phyloP scores from a whole-genome alignment of 352 stramenopile species.

The Globisporangium emineosum region DNA sequence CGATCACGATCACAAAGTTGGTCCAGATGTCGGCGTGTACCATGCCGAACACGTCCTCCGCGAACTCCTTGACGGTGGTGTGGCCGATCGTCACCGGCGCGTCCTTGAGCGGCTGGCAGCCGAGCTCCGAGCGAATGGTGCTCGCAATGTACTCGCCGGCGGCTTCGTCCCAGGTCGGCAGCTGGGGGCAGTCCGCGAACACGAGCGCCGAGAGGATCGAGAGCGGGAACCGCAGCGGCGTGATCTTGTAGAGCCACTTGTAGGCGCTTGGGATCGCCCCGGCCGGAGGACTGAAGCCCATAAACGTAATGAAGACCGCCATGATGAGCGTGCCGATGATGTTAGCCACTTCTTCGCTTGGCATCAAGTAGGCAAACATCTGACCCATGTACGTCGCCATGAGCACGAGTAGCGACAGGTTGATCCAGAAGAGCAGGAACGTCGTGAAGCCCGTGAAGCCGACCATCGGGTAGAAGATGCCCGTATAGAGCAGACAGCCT shows the following conservation, averaged over 20 bases:
- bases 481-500: slow-evolving; percentile 30
- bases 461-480: slow-evolving; percentile 45
- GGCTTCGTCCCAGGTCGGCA: not conserved
- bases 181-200: slow-evolving; percentile 10
- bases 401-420: slow-evolving; percentile 26
- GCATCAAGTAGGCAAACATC: slow-evolving; percentile 29
- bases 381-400: slow-evolving; percentile 40
- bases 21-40: slow-evolving; percentile 16
- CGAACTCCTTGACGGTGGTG: slow-evolving; percentile 18
- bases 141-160: too few species aligned
- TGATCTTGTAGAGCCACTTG: slow-evolving; percentile 46
- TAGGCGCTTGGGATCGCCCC: slow-evolving; percentile 34
- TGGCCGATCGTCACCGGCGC: not conserved
- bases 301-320: slow-evolving; percentile 33
- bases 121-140: too few species aligned
- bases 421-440: slow-evolving; percentile 39
- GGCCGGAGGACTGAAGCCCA: slow-evolving; percentile 42
- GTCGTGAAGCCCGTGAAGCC: slow-evolving; percentile 37
- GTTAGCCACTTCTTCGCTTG: slow-evolving; percentile 33
- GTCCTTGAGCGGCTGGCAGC: not conserved
- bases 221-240: slow-evolving; percentile 17
- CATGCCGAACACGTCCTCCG: slow-evolving; percentile 22
- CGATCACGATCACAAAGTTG: too few species aligned
- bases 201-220: slow-evolving; percentile 13
- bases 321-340: slow-evolving; percentile 37